phyloP scores from a whole-genome alignment of 2,329 filamentous ascomycete genomes.

The Alternaria solani region DNA sequence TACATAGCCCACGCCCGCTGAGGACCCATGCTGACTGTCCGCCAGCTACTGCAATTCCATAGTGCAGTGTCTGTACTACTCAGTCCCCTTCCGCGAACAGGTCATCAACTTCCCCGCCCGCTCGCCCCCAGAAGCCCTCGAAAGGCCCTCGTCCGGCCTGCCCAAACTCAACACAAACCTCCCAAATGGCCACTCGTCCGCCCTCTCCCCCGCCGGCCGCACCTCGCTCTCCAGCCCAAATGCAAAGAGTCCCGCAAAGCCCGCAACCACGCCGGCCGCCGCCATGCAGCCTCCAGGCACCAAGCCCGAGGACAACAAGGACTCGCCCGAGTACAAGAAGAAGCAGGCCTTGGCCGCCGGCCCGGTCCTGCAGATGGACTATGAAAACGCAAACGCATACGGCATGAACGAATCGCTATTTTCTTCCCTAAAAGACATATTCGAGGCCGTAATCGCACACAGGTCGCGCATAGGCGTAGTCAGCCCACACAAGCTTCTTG shows the following conservation, averaged over 20 bases:
- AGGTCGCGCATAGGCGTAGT: conserved; percentile 85
- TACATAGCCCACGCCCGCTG: conserved; percentile 3
- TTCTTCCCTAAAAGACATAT: conserved; percentile 94
- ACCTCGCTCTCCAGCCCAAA: conserved; percentile 46
- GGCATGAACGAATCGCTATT: conserved; percentile 96
- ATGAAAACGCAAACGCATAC: conserved; percentile 80
- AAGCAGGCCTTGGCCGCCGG: conserved; percentile 90
- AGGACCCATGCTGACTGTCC: conserved; percentile 20
- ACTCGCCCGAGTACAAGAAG: conserved; percentile 97
- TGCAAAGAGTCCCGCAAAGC: conserved; percentile 46
- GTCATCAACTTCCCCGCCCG: conserved; percentile 88
- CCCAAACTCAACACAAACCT: conserved; percentile 52
- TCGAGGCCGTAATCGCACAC: conserved; percentile 85
- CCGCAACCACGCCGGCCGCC: conserved; percentile 56
- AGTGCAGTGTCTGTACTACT: conserved; percentile 96
- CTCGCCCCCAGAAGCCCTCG: conserved; percentile 72
- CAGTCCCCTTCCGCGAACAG: conserved; percentile 89
- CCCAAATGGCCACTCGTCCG: conserved; percentile 46
- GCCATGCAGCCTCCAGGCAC: conserved; percentile 64
- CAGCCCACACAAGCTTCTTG: conserved; percentile 89
- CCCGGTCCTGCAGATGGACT: conserved; percentile 83
- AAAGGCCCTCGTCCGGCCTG: conserved; percentile 60
- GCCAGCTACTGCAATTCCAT: conserved; percentile 97
- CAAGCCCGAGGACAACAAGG: conserved; percentile 89
- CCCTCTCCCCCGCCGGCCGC: conserved; percentile 65